Evolutionary conservation across 768 basidiomycete genomes (phyloP).

Genomic region (Termitomyces sp.): DNA sequence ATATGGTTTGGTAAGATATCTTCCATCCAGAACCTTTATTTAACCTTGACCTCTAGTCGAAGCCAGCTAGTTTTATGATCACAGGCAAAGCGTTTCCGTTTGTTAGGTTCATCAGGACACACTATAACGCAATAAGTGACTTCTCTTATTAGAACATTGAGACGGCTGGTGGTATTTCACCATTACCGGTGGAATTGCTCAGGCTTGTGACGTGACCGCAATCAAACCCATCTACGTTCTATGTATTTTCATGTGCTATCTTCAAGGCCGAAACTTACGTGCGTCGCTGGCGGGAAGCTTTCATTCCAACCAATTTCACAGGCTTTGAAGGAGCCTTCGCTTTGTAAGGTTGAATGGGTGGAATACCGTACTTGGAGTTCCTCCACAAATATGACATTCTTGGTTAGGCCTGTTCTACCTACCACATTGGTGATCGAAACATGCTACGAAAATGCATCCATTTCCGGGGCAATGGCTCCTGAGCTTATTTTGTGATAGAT

Average conservation of each 20-base stretch:
- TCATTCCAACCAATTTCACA: background rate
- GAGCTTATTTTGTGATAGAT: conserved; percentile 8
- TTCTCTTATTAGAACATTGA: background rate
- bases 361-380: background rate
- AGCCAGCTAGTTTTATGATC: background rate
- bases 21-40: background rate
- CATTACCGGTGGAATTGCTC: background rate
- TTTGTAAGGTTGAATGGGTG: background rate
- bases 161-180: background rate
- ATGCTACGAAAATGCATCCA: conserved; percentile 3
- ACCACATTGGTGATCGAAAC: background rate
- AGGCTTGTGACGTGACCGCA: background rate
- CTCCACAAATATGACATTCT: background rate
- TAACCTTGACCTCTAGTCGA: background rate
- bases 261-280: background rate
- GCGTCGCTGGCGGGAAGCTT: background rate
- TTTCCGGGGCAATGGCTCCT: conserved; percentile 15
- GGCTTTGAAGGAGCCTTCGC: background rate
- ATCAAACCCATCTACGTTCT: background rate
- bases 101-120: background rate
- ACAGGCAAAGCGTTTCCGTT: background rate
- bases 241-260: background rate
- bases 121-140: background rate
- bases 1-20: background rate
- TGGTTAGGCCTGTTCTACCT: background rate